Evolutionary conservation across 345 rosid species (phyloP).

Genomic region (Euphorbia pulcherrima): DNA sequence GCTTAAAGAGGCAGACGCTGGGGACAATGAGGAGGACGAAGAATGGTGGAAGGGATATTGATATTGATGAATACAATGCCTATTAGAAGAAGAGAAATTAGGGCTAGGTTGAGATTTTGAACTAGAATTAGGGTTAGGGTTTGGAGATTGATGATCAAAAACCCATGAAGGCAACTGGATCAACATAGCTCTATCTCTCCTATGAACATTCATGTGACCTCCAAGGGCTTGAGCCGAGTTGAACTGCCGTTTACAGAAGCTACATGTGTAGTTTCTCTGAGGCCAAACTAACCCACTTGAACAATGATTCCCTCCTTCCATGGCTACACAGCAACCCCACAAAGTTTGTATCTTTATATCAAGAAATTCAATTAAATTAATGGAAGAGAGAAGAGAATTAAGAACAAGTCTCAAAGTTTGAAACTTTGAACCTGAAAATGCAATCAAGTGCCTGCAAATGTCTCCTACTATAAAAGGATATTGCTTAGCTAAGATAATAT

Average conservation of each 20-base stretch:
- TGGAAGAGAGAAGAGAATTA: neutral
- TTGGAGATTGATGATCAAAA: conserved; percentile 29
- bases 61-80: conserved; percentile 1
- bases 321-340: neutral
- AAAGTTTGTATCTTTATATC: neutral
- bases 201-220: conserved; percentile 76
- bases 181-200: conserved; percentile 61
- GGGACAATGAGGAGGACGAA: no score
- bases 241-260: conserved; percentile 53
- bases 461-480: conserved; percentile 26
- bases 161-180: conserved; percentile 48
- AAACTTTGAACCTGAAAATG: conserved; percentile 8
- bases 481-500: conserved; percentile 21
- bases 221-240: conserved; percentile 72
- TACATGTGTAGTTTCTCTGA: conserved; percentile 51
- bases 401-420: conserved; percentile 1
- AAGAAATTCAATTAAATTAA: conserved; percentile 1
- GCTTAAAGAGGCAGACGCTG: conserved; percentile 13
- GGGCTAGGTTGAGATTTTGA: conserved; percentile 21
- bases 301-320: conserved; percentile 20
- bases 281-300: conserved; percentile 39
- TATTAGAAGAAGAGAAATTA: conserved; percentile 20
- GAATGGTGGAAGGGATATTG: conserved; percentile 9
- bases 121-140: conserved; percentile 12
- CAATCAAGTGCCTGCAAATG: conserved; percentile 19